phyloP scores from a whole-genome alignment of 352 stramenopile genomes.

The Globisporangium middletonii region DNA sequence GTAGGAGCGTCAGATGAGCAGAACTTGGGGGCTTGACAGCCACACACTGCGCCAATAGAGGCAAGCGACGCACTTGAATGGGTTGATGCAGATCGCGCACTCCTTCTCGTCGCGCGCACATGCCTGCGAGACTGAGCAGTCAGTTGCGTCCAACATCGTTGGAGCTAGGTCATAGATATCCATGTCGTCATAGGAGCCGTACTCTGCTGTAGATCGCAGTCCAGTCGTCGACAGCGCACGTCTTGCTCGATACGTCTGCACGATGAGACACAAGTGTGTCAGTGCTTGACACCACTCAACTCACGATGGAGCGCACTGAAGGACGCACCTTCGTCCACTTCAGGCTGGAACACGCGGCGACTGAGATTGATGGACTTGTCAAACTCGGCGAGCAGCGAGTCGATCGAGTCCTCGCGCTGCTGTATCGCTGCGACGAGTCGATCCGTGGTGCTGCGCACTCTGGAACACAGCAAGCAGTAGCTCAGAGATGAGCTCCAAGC shows the following conservation, averaged over 20 bases:
- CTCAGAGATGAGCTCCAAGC: neutral
- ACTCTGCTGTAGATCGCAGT: constrained; percentile 35
- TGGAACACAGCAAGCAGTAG: constrained; percentile 4
- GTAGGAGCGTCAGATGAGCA: neutral
- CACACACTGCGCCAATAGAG: neutral
- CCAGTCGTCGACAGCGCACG: constrained; percentile 31
- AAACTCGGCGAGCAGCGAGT: constrained; percentile 72
- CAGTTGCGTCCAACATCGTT: neutral
- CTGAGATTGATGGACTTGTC: constrained; percentile 63
- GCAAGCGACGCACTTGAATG: constrained; percentile 36
- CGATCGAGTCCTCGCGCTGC: constrained; percentile 71
- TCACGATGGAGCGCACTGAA: neutral
- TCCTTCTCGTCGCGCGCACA: constrained; percentile 42
- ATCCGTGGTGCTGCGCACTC: constrained; percentile 51
- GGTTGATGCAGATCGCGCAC: constrained; percentile 81
- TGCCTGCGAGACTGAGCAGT: constrained; percentile 18
- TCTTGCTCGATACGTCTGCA: neutral
- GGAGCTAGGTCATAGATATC: neutral
- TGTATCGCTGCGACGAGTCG: constrained; percentile 53
- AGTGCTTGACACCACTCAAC: neutral
- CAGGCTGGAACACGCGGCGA: constrained; percentile 56
- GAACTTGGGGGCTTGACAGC: too few species aligned
- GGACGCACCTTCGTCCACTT: constrained; percentile 27
- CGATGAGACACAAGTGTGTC: neutral
- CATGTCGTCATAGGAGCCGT: neutral